phyloP scores from a whole-genome alignment of 1,139 yeast genomes.

The Pichia terricola region DNA sequence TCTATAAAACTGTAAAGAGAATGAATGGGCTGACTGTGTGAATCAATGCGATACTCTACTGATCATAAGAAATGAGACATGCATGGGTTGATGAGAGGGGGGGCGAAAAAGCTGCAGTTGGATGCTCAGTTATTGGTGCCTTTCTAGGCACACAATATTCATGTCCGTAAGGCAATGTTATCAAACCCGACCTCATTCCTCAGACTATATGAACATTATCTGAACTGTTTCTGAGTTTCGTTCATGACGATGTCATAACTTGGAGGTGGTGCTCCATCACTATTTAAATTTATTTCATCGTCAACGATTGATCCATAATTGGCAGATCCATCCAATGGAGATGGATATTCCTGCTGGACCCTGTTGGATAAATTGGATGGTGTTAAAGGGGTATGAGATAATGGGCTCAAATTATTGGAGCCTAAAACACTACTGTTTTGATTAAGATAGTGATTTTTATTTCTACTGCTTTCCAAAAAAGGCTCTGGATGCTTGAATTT shows the following conservation, averaged over 20 bases:
- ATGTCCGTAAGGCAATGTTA: no score
- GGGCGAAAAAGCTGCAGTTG: no score
- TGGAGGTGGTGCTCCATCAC: slow-evolving; percentile 23
- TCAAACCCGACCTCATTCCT: no score
- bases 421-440: not conserved
- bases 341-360: not conserved
- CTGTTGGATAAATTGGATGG: slow-evolving; percentile 1
- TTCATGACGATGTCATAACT: slow-evolving; percentile 26
- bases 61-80: no score
- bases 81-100: no score
- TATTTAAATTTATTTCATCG: not conserved
- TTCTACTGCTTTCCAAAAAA: slow-evolving; percentile 14
- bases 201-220: not conserved
- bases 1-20: no score
- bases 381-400: slow-evolving; percentile 13
- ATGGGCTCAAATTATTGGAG: slow-evolving; percentile 12
- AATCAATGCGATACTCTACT: no score
- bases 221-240: slow-evolving; percentile 23
- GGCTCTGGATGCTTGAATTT: slow-evolving; percentile 25
- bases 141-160: no score
- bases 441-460: slow-evolving; percentile 2
- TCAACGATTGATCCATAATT: slow-evolving; percentile 5
- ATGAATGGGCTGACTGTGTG: no score
- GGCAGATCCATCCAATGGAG: not conserved
- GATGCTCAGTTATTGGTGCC: no score